phyloP scores from a whole-genome alignment of 768 basidiomycete species.

The Podaxis sp. region DNA sequence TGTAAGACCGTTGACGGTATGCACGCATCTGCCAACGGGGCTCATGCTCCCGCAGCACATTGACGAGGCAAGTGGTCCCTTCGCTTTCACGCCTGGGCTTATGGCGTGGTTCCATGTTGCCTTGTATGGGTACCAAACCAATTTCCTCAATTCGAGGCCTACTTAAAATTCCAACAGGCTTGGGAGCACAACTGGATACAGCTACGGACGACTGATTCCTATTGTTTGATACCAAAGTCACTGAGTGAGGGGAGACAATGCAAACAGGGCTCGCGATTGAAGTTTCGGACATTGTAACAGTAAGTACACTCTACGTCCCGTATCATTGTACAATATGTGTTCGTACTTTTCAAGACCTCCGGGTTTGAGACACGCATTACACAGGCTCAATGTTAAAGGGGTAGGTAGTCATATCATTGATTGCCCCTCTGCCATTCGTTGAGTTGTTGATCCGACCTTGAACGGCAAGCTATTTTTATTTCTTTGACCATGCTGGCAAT shows the following conservation, averaged over 20 bases:
- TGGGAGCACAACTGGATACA: slow-evolving; percentile 17
- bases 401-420: too few species aligned
- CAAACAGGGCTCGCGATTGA: background rate
- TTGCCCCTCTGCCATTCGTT: too few species aligned
- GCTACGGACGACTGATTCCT: slow-evolving; percentile 13
- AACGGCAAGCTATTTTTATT: too few species aligned
- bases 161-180: slow-evolving; percentile 12
- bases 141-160: background rate
- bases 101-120: background rate
- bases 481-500: too few species aligned
- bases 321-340: too few species aligned
- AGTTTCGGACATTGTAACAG: background rate
- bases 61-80: background rate
- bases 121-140: slow-evolving; percentile 1
- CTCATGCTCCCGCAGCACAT: slow-evolving; percentile 3
- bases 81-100: background rate
- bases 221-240: background rate
- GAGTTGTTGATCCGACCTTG: too few species aligned
- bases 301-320: too few species aligned
- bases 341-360: too few species aligned
- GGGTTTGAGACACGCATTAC: too few species aligned
- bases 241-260: background rate
- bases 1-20: background rate
- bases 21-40: slow-evolving; percentile 2
- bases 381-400: too few species aligned